Evolutionary conservation across 352 stramenopile genomes (phyloP), one percentile per base, ranked within the genome.

Genomic region (Phytophthora aleatoria): DNA sequence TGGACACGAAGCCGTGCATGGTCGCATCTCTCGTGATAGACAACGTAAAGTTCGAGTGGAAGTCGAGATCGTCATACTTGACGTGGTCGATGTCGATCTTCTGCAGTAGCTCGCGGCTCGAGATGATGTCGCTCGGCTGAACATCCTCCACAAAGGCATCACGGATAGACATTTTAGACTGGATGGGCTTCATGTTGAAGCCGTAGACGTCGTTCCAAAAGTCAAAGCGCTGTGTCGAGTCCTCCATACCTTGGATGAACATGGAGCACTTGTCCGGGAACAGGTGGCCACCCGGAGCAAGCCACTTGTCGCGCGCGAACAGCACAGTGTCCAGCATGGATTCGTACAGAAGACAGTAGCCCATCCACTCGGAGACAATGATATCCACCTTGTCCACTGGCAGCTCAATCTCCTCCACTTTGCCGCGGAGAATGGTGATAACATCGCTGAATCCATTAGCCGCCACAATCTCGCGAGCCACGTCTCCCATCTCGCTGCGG

Each of bases 281-380:
- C 50, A 99, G 81, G 36, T 98, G 73, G n/a, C 96, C 96, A 49
- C 90, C 93, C 5, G 87, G 72, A 30, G 88, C 79, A 51, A 99
- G 86, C 94, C 93, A 99, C 76, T 98, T 99, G 77, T 99, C 96
- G 26, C 96, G 82, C 28, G 97, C 96, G 70, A 89, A 98, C 12
- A 99, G 74, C 24, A 99, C 96, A 8, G 95, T 99, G 69, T 99
- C 95, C 20, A 99, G 85, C 97, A 99, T 99, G 31, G 90, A 98
- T 81, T 99, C 96, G 73, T 99, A 99, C 16, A 99, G 72, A 33
- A 99, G 76, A 64, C 96, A 98, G 77, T 99, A 99, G 43, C 96
- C 97, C 96, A 99, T 99, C 96, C 97, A 99, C 83, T 99, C 97
- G 24, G 90, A 98, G 33, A 99, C 94, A 72, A 99, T 99, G 50